Evolutionary conservation across 305 asterid species (phyloP).

Genomic region (Nicotiana rustica): DNA sequence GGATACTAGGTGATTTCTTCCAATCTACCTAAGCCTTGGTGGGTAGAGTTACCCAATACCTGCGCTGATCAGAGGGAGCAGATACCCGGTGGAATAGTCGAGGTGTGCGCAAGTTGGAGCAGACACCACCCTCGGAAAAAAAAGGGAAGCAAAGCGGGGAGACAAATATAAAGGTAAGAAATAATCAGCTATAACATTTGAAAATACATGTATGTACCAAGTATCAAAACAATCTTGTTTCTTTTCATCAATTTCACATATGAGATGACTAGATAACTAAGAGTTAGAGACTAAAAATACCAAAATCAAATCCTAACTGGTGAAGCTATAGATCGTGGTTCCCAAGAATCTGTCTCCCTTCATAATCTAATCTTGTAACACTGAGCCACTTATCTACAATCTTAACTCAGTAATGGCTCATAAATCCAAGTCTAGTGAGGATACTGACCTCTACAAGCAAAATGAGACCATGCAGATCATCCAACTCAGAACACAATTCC

Average conservation of each 20-base stretch:
- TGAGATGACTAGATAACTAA: slow-evolving; percentile 13
- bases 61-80: too few species aligned
- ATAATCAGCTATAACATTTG: slow-evolving; percentile 8
- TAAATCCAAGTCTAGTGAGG: background rate
- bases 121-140: too few species aligned
- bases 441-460: slow-evolving; percentile 10
- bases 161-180: slow-evolving; percentile 22
- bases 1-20: too few species aligned
- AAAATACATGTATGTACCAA: too few species aligned
- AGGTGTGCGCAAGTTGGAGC: too few species aligned
- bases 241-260: slow-evolving; percentile 24
- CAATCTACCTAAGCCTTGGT: too few species aligned
- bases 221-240: background rate
- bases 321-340: slow-evolving; percentile 16
- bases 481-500: slow-evolving; percentile 28
- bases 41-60: too few species aligned
- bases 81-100: too few species aligned
- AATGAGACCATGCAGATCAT: background rate
- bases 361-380: slow-evolving; percentile 17
- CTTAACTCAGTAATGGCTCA: slow-evolving; percentile 24
- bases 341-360: slow-evolving; percentile 4
- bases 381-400: background rate
- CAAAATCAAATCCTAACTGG: slow-evolving; percentile 11
- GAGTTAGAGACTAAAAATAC: slow-evolving; percentile 3
- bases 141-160: background rate